Conservation (phyloP, 1,284 basidiomycete genomes). For the Puccinia coronata region DNA sequence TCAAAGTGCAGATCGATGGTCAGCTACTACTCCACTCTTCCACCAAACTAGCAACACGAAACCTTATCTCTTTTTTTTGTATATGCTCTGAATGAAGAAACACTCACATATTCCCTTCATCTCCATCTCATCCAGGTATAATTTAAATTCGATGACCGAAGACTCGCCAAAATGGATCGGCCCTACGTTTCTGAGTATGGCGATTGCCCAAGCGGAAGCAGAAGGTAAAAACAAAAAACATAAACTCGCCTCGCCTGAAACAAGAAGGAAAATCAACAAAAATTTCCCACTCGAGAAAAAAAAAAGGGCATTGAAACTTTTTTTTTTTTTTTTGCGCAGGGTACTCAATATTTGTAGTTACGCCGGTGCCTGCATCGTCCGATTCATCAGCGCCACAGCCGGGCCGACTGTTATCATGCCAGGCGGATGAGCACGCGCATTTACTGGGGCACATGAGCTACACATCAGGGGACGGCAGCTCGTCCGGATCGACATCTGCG, state of each 20-base stretch:
- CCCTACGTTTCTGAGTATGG: constrained; percentile 78
- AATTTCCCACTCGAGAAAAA: too few species aligned
- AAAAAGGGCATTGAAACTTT: too few species aligned
- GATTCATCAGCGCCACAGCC: constrained; percentile 33
- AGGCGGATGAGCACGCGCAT: constrained; percentile 44
- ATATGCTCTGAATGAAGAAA: background rate
- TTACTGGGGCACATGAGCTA: background rate
- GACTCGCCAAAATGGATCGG: constrained; percentile 76
- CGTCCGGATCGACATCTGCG: background rate
- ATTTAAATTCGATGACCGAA: constrained; percentile 75
- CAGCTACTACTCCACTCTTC: constrained; percentile 9
- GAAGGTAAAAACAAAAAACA: constrained; percentile 64
- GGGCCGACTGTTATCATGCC: constrained; percentile 23
- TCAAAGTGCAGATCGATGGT: constrained; percentile 59
- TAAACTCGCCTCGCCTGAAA: too few species aligned
- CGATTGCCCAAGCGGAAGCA: constrained; percentile 79
- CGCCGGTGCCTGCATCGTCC: constrained; percentile 29
- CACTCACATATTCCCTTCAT: background rate
- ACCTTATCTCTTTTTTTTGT: too few species aligned
- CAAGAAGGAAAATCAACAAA: constrained; percentile 5
- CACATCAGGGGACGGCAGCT: background rate
- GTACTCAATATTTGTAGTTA: constrained; percentile 45
- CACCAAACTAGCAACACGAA: background rate
- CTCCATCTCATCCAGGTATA: constrained; percentile 70
- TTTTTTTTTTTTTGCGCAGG: constrained; percentile 23